Evolutionary conservation across 1,284 basidiomycete species (phyloP), one percentile per base, ranked within the genome.

Genomic region (Fomitopsis pinicola): DNA sequence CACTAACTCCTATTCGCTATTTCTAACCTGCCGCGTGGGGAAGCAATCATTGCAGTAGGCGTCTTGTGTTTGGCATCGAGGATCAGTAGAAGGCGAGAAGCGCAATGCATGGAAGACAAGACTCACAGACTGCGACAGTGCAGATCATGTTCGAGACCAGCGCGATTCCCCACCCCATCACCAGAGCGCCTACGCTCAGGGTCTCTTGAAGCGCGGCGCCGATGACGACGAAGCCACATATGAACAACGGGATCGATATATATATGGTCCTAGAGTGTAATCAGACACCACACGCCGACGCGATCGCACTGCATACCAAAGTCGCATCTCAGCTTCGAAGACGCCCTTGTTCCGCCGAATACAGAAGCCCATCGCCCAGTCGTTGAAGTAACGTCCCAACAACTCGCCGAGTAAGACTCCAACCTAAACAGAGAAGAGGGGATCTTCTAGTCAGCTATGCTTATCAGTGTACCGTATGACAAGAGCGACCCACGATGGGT

Each of bases 311-410:
- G 44, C 79, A 33, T 62, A 86, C 89, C 89, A 89, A 7, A 89
- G 76, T 46, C 88, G 85, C 66, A 73, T 81, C 69, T 91, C 88
- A 8, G 89, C 85, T 66, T 86, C 82, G 72, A 91, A 91, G 38
- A 91, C 84, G 64, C 89, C 89, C 0, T 78, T 77, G 69, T 89
- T 87, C 19, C 83, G 75, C 52, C 79, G 76, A 65, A 88, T 83
- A 57, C 76, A 79, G 17, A 71, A 46, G 62, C 80, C 81, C 78
- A 86, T 84, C 50, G 89, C 82, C 77, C 80, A 85, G 63, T 91
- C 89, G 66, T 91, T 90, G 60, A 80, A 68, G 66, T 82, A 91
- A 17, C 86, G 81, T 40, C 89, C 52, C 15, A 54, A 35, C 7
- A 54, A 19, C 12, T 54, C 52, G 35, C 52, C 52, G 52, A 54